Evolutionary conservation across 78 protist species (phyloP), one percentile per base, ranked within the genome.

Genomic region (Dictyostelium discoideum): DNA sequence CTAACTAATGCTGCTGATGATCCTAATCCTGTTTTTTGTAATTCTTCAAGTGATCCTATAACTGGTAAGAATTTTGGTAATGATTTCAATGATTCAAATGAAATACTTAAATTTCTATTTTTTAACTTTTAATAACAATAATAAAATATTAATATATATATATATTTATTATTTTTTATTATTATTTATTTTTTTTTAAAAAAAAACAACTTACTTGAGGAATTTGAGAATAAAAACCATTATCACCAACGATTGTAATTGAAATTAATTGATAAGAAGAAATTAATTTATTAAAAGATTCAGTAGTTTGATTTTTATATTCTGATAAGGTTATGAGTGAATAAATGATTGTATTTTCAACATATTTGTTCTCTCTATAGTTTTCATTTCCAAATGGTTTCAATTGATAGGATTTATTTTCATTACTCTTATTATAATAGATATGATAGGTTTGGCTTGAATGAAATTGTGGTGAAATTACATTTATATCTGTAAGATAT

Each of bases 21-120:
- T 13, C 98, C 99, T n/a, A 98, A 84, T 24, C 99, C 99, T 6
- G 99, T 98, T 92, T 98, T 98, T 39, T 74, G 92, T 67, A 96
- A n/a, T 14, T 92, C 97, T 26, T 80, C 85, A 9, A 80, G 84
- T 18, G 78, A 54, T 24, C 50, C 26, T 44, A 72, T 29, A 11
- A 74, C 46, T 4, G 92, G 89, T 39, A 81, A 48, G 84, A 72
- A 79, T 39, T 78, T 84, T 37, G 96, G 96, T 39, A 97, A 88
- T n/a, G 80, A 20, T 22, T 81, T 81, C 13, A 97, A 86, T 46
- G 94, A 63, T 18, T 76, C 93, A 67, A 22, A 65, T 54, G 96
- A 42, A 24, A 81, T 85, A 7, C 93, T 85, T 82, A 69, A 77
- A 20, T 87, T 93, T 84, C 87, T 84, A n/a, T 42, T 67, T 18